Evolutionary conservation across 768 basidiomycete species (phyloP), one percentile per base, ranked within the genome.

Genomic region (Tulasnella sp.): DNA sequence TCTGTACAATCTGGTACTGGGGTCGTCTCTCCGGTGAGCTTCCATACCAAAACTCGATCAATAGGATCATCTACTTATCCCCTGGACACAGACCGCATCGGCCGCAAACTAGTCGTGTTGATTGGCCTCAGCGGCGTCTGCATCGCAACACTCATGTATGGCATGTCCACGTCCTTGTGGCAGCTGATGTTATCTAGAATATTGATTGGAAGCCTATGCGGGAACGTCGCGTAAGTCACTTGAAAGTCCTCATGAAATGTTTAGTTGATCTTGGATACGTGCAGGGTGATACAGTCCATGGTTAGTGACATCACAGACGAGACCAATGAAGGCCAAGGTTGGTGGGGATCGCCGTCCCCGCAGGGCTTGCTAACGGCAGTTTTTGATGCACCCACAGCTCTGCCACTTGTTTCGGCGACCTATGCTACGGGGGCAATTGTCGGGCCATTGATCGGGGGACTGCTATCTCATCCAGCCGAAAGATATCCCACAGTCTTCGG

Each of bases 221-320:
- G 80, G 6, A 80, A 80, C 44, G 57, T 70, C 39, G 78, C 69
- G 73, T 74, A 73, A 0, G 67, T n/a, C 20, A 44, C 3, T n/a
- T 32, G 48, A 44, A 39, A 51, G 20, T 10, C 20, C 1, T 13
- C 42, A 20, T 32, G 9, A 40, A 35, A 7, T 11, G 5, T n/a
- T n/a, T 67, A 5, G 10, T 51, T 51, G 23, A 51, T 69, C n/a
- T 26, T 39, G 6, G 37, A 23, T 51, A 4, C 13, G 23, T 26
- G 3, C 7, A 71, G 70, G 11, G 70, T 80, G 6, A 40, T 80
- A 10, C 39, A 70, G 29, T 75, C 80, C 15, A 80, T 79, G 78
- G 57, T 80, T n/a, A 72, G 78, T 20, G 80, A 80, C 40, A 70
- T 80, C 32, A 79, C 78, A 39, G 80, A 80, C 35, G 74, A 76